These are phyloP conservation scores for Pyricularia sp. DNA, from an alignment of 2,329 filamentous ascomycete genomes.

Conservation along the genomic window DNA sequence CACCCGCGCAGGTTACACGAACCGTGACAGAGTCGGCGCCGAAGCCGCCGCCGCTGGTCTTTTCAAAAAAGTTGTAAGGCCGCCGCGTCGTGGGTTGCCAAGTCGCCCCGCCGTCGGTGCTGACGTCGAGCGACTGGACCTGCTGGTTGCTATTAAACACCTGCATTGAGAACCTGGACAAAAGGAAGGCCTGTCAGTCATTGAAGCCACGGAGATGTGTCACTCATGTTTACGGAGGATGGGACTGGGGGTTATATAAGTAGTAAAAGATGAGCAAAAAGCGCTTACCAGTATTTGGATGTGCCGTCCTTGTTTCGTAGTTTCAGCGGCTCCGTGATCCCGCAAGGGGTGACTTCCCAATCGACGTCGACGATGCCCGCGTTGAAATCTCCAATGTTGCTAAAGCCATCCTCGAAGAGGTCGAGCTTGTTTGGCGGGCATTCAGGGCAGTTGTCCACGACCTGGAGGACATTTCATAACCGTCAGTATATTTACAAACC, in stretches of 20 bases:
- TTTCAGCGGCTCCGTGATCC: conserved; percentile 29
- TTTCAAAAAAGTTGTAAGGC: conserved; percentile 54
- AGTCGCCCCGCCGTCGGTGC: conserved; percentile 46
- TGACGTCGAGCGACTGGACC: conserved; percentile 49
- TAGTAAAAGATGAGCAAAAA: background rate
- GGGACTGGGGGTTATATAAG: background rate
- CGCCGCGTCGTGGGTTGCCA: conserved; percentile 47
- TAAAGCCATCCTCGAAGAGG: conserved; percentile 33
- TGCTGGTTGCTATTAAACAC: conserved; percentile 53
- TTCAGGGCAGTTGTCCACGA: conserved; percentile 36
- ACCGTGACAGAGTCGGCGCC: conserved; percentile 7
- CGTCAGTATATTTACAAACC: background rate
- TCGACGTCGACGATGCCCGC: conserved; percentile 24
- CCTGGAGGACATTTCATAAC: conserved; percentile 13
- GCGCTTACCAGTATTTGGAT: conserved; percentile 28
- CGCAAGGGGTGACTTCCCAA: conserved; percentile 28
- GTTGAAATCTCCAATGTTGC: conserved; percentile 23
- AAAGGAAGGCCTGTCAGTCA: background rate
- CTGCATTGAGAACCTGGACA: conserved; percentile 39
- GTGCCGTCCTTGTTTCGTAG: conserved; percentile 35
- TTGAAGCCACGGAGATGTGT: background rate
- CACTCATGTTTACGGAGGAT: too few relatives aligned
- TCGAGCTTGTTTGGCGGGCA: conserved; percentile 31
- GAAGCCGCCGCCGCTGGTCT: conserved; percentile 30
- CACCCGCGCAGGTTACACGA: conserved; percentile 6